A percentile compares a stretch with the other conserved stretches of the same genome.
phyloP scores from a whole-genome alignment of 2,329 filamentous ascomycete genomes.

The Penicillium digitatum region DNA sequence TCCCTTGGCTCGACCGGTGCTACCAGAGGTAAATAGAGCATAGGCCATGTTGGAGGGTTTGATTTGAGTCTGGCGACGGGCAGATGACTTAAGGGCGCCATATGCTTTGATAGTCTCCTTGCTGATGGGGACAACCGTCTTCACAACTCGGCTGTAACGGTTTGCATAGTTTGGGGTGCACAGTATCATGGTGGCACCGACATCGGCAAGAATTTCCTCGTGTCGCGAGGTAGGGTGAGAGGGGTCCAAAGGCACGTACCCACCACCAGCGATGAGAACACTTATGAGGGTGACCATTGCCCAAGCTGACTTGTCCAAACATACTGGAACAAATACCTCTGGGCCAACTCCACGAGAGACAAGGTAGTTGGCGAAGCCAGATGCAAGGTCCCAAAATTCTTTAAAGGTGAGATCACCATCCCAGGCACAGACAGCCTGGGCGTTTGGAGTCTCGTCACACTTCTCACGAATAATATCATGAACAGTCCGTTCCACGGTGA shows the following conservation, averaged over 20 bases:
- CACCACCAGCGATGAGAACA: conserved; percentile 34
- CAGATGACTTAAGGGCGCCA: conserved; percentile 15
- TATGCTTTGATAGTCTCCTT: conserved; percentile 31
- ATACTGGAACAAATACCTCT: conserved; percentile 33
- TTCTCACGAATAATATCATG: conserved; percentile 34
- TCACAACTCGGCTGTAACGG: conserved; percentile 29
- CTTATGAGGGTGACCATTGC: conserved; percentile 33
- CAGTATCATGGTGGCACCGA: conserved; percentile 32
- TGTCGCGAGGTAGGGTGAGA: conserved; percentile 35
- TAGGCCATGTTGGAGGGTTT: conserved; percentile 32
- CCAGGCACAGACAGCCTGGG: conserved; percentile 36
- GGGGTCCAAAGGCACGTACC: conserved; percentile 35
- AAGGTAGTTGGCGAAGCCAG: conserved; percentile 31
- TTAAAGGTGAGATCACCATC: conserved; percentile 35
- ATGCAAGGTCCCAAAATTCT: conserved; percentile 29
- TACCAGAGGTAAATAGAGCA: conserved; percentile 38
- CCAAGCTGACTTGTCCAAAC: conserved; percentile 36
- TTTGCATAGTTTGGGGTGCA: conserved; percentile 32
- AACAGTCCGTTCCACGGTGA: conserved; percentile 28
- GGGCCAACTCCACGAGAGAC: conserved; percentile 31
- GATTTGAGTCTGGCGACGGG: conserved; percentile 1
- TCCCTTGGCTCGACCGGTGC: conserved; percentile 38
- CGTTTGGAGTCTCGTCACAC: conserved; percentile 23
- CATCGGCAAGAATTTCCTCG: conserved; percentile 31
- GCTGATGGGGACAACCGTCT: conserved; percentile 33